A percentile compares a stretch with the other conserved stretches of the same genome.
phyloP scores from a whole-genome alignment of 768 basidiomycete species.

The Cyathus striatus region DNA sequence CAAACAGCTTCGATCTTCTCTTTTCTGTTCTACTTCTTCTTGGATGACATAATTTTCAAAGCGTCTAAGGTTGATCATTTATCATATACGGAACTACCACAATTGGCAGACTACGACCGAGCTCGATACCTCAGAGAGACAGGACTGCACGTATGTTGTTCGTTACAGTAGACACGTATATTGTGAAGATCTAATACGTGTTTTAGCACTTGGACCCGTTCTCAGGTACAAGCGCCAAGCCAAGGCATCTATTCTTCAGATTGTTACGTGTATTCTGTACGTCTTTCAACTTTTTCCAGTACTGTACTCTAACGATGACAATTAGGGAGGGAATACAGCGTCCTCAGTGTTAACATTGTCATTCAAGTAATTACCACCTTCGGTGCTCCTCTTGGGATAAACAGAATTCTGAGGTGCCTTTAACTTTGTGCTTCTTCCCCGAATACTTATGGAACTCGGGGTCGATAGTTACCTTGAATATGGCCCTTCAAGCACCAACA shows the following conservation, averaged over 20 bases:
- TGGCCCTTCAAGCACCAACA: constrained; percentile 35
- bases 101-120: constrained; percentile 55
- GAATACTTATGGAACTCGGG: too few relatives aligned
- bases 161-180: constrained; percentile 10
- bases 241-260: constrained; percentile 44
- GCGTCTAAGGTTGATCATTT: constrained; percentile 40
- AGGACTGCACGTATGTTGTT: constrained; percentile 20
- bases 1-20: constrained; percentile 45
- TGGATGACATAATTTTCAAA: constrained; percentile 44
- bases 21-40: constrained; percentile 39
- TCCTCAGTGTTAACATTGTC: constrained; percentile 21
- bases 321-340: constrained; percentile 22
- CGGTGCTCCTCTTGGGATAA: constrained; percentile 35
- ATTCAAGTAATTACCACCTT: constrained; percentile 21
- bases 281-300: constrained; percentile 6
- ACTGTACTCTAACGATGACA: not conserved
- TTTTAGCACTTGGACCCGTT: constrained; percentile 33
- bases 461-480: constrained; percentile 54
- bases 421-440: too few relatives aligned
- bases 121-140: constrained; percentile 13
- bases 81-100: constrained; percentile 48
- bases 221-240: constrained; percentile 27
- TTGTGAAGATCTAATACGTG: constrained; percentile 14
- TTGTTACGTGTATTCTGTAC: constrained; percentile 32
- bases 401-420: constrained; percentile 32